phyloP scores from a whole-genome alignment of 176 grass and related monocot genomes.

The Rhipidocladum racemiflorum region DNA sequence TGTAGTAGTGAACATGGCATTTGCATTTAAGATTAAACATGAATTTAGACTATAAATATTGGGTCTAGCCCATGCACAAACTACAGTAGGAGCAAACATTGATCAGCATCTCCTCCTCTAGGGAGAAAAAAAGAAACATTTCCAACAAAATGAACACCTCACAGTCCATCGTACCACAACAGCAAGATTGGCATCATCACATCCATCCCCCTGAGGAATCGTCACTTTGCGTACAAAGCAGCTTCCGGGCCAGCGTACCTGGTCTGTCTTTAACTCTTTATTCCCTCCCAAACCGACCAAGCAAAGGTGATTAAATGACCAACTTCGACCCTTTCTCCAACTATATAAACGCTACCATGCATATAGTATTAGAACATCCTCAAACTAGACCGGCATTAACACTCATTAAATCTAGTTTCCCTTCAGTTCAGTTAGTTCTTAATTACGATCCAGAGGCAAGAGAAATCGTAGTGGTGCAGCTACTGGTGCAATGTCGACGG shows the following conservation, averaged over 20 bases:
- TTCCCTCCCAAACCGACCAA: constrained; percentile 18
- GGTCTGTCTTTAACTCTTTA: not conserved
- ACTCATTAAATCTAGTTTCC: not conserved
- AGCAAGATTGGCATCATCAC: not conserved
- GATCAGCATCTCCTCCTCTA: not conserved
- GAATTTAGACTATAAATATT: not conserved
- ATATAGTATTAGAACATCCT: not conserved
- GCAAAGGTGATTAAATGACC: constrained; percentile 15
- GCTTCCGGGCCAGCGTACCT: not conserved
- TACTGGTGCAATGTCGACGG: not conserved
- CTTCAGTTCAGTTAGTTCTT: not conserved
- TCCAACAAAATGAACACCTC: not conserved
- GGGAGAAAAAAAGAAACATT: not conserved
- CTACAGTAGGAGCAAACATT: not conserved
- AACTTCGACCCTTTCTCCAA: too few species aligned
- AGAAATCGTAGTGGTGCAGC: not conserved
- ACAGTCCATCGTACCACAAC: not conserved
- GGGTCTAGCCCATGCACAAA: not conserved
- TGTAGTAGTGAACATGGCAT: too few species aligned
- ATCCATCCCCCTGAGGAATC: not conserved
- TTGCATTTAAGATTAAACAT: not conserved
- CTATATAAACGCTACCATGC: not conserved
- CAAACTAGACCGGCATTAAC: not conserved
- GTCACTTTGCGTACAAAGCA: not conserved
- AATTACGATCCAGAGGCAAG: not conserved